Conservation (phyloP, 1,284 basidiomycete genomes). For the Malassezia brasiliensis region DNA sequence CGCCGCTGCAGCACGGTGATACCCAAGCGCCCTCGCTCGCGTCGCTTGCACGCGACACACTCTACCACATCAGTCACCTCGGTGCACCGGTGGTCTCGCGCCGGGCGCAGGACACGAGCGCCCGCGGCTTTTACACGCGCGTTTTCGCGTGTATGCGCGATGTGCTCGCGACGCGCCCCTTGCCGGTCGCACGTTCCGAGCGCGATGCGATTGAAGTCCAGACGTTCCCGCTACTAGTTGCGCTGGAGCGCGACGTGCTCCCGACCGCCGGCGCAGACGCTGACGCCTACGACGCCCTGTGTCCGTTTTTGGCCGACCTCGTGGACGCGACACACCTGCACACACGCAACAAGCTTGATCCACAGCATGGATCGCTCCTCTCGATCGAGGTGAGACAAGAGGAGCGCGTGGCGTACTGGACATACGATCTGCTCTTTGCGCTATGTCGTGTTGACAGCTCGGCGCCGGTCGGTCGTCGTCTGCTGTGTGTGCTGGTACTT, state of each 20-base stretch:
- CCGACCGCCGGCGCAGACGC: slow-evolving; percentile 62
- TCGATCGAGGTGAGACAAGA: neutral
- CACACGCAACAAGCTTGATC: slow-evolving; percentile 7
- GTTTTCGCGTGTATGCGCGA: neutral
- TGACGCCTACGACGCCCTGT: slow-evolving; percentile 65
- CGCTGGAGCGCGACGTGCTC: slow-evolving; percentile 64
- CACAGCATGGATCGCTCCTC: neutral
- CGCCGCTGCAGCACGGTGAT: slow-evolving; percentile 49
- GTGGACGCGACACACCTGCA: slow-evolving; percentile 67
- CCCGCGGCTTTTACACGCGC: neutral
- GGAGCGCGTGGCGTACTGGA: slow-evolving; percentile 86
- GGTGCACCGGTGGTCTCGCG: neutral
- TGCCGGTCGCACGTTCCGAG: neutral
- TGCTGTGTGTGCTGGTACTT: slow-evolving; percentile 63
- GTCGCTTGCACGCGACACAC: neutral
- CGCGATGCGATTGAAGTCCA: slow-evolving; percentile 66
- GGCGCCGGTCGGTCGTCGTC: slow-evolving; percentile 53
- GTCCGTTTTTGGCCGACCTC: slow-evolving; percentile 62
- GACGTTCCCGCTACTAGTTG: slow-evolving; percentile 54
- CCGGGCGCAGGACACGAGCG: neutral
- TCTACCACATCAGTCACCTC: slow-evolving; percentile 1
- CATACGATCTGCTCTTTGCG: slow-evolving; percentile 75
- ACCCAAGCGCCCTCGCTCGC: slow-evolving; percentile 50
- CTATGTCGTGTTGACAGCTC: slow-evolving; percentile 55
- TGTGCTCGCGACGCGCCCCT: neutral